Evolutionary conservation across 129 eudicot genomes (phyloP).

Genomic region (Lactuca sativa): DNA sequence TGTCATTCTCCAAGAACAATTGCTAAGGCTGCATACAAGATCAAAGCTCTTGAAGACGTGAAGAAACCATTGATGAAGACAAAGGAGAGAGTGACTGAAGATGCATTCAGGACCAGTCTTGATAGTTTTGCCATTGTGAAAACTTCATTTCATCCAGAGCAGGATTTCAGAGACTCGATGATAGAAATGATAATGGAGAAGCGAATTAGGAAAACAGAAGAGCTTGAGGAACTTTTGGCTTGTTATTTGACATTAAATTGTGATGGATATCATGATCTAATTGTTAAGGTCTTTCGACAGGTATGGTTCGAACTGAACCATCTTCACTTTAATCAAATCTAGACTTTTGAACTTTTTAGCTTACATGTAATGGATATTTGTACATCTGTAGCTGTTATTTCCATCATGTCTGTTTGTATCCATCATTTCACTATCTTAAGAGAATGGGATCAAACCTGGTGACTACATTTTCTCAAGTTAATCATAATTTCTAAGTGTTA

Average conservation of each 20-base stretch:
- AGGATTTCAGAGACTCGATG: slow-evolving; percentile 79
- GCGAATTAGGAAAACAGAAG: slow-evolving; percentile 46
- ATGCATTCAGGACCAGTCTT: slow-evolving; percentile 32
- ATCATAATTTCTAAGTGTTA: neutral
- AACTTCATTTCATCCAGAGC: slow-evolving; percentile 55
- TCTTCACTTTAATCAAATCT: neutral
- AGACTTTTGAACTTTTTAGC: neutral
- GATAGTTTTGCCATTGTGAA: slow-evolving; percentile 71
- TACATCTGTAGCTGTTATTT: neutral
- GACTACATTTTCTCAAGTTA: neutral
- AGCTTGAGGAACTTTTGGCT: slow-evolving; percentile 77
- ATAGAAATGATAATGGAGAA: slow-evolving; percentile 71
- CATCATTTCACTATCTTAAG: neutral
- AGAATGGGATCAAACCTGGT: too few species aligned
- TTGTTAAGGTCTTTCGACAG: slow-evolving; percentile 68
- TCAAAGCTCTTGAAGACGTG: slow-evolving; percentile 61
- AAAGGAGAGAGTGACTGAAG: slow-evolving; percentile 22
- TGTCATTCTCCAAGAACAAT: slow-evolving; percentile 50
- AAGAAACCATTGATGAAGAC: slow-evolving; percentile 49
- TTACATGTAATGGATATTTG: neutral
- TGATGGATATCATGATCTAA: slow-evolving; percentile 70
- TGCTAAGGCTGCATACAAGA: slow-evolving; percentile 52
- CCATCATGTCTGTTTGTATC: neutral
- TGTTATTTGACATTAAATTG: slow-evolving; percentile 69
- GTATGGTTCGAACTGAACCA: neutral